Base-by-base conservation (phyloP, 2,329 filamentous ascomycete genomes). In the Thielaviopsis ethacetica region DNA sequence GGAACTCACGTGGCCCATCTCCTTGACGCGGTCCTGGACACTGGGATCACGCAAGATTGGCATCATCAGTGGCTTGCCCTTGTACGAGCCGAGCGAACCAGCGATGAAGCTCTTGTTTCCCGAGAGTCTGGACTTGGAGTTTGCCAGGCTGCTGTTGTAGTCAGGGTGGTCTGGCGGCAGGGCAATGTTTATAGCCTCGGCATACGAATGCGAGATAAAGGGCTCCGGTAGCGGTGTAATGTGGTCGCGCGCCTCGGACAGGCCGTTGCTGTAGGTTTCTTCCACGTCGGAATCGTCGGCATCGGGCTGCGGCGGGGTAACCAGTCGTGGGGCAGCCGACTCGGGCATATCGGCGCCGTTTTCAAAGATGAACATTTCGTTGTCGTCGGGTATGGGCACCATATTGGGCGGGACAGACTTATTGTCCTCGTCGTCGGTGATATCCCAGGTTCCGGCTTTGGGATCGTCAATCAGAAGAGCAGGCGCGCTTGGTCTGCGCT, bases 11-110 rank as follows among this genome's bases (percentile, higher is more conserved):
- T 75, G 70, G 44, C 76, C 76, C 56, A 79, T 67, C 12, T 73
- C 72, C 12, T 71, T 73, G 2, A 76, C 76, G 63, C 72, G 70
- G 24, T 73, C 75, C 59, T 77, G 73, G 1, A 81, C 58, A 22
- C 76, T 72, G 9, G 75, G 71, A 54, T 76, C 72, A 54, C 71
- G 72, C 53, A 81, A 72, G 15, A 80, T 70, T 1, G 75, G 73
- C 69, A 80, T 77, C 41, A 73, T 70, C 54, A 82, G 74, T 15
- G 77, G 72, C 21, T 72, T 72, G 51, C 78, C 78, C 64, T 74
- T 78, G 63, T 78, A 80, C n/a, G 77, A 80, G 2, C 77, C 77
- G 15, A 77, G 66, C 6, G 75, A 76, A 19, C 71, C 71, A 22
- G 70, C 66, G 51, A 70, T 66, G 57, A 70, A 70, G 34, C 49